Percentiles rank a stretch among this genome's conserved stretches.
Evolutionary conservation across 345 rosid genomes (phyloP).

Genomic region (Rhodamnia argentea): DNA sequence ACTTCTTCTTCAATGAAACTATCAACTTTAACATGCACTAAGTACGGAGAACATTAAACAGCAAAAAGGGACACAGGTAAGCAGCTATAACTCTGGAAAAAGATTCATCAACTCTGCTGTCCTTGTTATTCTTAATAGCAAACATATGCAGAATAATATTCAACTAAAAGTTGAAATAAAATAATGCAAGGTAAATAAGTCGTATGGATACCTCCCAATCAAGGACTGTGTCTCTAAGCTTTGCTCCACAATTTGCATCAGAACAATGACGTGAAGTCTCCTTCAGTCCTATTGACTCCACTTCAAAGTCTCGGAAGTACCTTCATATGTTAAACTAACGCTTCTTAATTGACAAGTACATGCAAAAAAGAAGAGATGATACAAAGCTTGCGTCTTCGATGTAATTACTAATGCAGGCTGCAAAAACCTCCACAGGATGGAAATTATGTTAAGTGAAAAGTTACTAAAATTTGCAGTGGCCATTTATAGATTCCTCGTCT

Average conservation of each 20-base stretch:
- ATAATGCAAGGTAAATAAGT: background rate
- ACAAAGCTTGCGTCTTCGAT: background rate
- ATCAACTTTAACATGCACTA: background rate
- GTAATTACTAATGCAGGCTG: background rate
- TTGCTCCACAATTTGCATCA: constrained; percentile 54
- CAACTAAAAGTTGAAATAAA: background rate
- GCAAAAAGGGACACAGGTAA: background rate
- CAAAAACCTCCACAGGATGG: background rate
- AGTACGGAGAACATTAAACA: background rate
- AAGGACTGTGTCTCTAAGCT: constrained; percentile 89
- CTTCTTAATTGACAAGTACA: background rate
- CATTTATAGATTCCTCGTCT: background rate
- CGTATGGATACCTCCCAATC: constrained; percentile 87
- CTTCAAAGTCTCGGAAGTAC: constrained; percentile 92
- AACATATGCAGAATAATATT: background rate
- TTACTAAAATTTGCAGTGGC: background rate
- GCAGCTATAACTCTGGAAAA: background rate
- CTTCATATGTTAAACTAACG: constrained; percentile 23
- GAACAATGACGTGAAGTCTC: constrained; percentile 85
- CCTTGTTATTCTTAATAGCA: background rate
- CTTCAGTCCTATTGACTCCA: constrained; percentile 90
- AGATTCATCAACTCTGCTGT: background rate
- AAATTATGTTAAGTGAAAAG: background rate
- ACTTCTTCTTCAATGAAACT: background rate
- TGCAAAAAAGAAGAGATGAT: background rate